A percentile compares a stretch with the other conserved stretches of the same genome.
Conservation (phyloP, 768 basidiomycete genomes). For the Calocera cornea region DNA sequence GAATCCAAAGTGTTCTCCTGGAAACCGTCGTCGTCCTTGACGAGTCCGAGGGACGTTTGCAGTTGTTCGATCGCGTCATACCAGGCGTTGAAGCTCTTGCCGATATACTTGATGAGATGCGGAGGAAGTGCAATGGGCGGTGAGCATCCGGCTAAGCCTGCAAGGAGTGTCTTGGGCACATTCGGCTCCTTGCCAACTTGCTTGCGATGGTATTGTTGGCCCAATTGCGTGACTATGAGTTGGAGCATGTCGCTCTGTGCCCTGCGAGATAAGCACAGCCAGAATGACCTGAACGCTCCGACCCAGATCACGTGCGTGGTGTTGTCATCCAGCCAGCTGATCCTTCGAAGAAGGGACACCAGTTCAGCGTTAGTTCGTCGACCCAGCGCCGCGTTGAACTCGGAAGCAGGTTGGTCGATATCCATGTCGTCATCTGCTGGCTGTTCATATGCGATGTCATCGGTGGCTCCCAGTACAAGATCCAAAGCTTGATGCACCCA, state of each 20-base stretch:
- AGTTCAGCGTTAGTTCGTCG: not conserved
- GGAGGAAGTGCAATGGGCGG: constrained; percentile 85
- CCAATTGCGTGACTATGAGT: constrained; percentile 77
- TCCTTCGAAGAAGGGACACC: constrained; percentile 40
- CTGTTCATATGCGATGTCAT: constrained; percentile 12
- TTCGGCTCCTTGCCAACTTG: constrained; percentile 85
- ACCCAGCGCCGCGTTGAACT: constrained; percentile 14
- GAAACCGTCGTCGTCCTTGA: constrained; percentile 68
- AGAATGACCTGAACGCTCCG: constrained; percentile 70
- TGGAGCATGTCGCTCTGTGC: constrained; percentile 83
- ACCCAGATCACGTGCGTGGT: constrained; percentile 77
- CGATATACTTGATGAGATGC: constrained; percentile 88
- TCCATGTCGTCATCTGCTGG: constrained; percentile 11
- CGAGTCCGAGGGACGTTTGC: constrained; percentile 58
- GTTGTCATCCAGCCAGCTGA: constrained; percentile 66
- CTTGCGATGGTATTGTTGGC: constrained; percentile 84
- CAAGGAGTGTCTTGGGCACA: constrained; percentile 79
- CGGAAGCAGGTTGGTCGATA: constrained; percentile 11
- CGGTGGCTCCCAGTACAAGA: constrained; percentile 67
- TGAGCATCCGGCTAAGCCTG: constrained; percentile 68
- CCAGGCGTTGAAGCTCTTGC: constrained; percentile 95
- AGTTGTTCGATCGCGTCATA: constrained; percentile 79
- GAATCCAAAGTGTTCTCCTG: constrained; percentile 81
- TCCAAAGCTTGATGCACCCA: constrained; percentile 90
- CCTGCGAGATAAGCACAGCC: constrained; percentile 69